Percentiles rank a stretch among this genome's conserved stretches.
phyloP scores from a whole-genome alignment of 2,329 filamentous ascomycete species.

The Metarhizium album region DNA sequence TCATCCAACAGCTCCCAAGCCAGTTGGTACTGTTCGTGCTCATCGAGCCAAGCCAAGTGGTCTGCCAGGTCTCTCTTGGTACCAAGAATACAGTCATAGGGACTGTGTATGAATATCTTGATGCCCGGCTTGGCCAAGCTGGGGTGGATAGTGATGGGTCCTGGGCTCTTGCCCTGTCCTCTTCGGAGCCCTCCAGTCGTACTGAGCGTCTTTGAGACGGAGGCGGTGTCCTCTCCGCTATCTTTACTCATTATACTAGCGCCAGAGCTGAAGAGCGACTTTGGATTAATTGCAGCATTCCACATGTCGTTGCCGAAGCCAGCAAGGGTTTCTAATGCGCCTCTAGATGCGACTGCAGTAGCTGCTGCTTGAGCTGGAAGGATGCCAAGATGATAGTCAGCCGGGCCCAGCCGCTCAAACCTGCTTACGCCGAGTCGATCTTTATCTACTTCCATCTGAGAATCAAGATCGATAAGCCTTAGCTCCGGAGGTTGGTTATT shows the following conservation, averaged over 20 bases:
- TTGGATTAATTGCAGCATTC: constrained; percentile 84
- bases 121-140: constrained; percentile 44
- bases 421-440: constrained; percentile 78
- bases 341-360: constrained; percentile 51
- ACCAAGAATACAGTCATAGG: constrained; percentile 90
- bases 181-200: constrained; percentile 20
- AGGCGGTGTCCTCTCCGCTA: constrained; percentile 46
- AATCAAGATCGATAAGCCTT: constrained; percentile 78
- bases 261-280: constrained; percentile 74
- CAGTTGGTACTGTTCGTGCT: constrained; percentile 68
- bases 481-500: constrained; percentile 82
- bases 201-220: constrained; percentile 33
- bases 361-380: constrained; percentile 63
- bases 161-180: constrained; percentile 12
- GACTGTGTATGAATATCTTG: constrained; percentile 89
- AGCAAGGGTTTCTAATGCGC: constrained; percentile 67
- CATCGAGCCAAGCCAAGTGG: constrained; percentile 75
- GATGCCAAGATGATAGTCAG: constrained; percentile 84
- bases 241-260: constrained; percentile 60
- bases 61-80: constrained; percentile 80
- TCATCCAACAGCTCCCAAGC: constrained; percentile 86
- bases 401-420: constrained; percentile 74
- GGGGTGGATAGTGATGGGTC: constrained; percentile 34
- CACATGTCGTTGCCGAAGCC: constrained; percentile 67
- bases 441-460: constrained; percentile 78